Base-by-base conservation (phyloP, 2,329 filamentous ascomycete species). In the Fusarium miscanthi region DNA sequence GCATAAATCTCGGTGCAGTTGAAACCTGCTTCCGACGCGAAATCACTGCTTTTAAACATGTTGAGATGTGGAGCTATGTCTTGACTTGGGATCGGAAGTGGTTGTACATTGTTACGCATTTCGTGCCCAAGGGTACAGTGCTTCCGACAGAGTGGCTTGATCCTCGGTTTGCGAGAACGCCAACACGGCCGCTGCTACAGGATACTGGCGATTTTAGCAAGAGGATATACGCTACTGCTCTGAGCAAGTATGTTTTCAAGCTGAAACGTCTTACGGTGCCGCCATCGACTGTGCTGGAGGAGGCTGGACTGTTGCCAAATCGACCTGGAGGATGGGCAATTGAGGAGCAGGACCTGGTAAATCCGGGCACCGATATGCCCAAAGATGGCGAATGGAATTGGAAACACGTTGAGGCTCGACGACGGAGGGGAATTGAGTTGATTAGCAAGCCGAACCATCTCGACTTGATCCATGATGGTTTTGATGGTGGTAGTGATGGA, bases 71-170 rank as follows among this genome's bases (percentile, higher is more conserved):
- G 63, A 66, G 43, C 5, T 46, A 54, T 16, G 38, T 63, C 5
- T 27, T 59, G 16, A 41, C 59, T 33, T 66, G 63, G 63, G 63
- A 66, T 46, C 27, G 38, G 4, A 64, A 66, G 17, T 66, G 63
- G 59, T 16, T 66, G 2, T 66, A 64, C 31, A 48, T 63, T 8
- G 40, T 66, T 0, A 46, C 63, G 7, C 52, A 64, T 37, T 64
- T 64, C n/a, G 31, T 66, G 3, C 31, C 52, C 1, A 63, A 63
- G 13, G 51, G 49, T 8, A 25, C 59, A 23, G 43, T 38, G 17
- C 48, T 63, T 19, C 63, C 59, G 3, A 48, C 51, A 7, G 59
- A 52, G 16, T 33, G 61, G 48, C 41, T 37, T 21, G 21, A 33
- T 23, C 30, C 13, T 2, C 30, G 31, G 43, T 23, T 51, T 13